These are phyloP conservation scores for Backusella psychrophila DNA, from an alignment of 192 early-diverging fungal genomes.

Conservation along the genomic window DNA sequence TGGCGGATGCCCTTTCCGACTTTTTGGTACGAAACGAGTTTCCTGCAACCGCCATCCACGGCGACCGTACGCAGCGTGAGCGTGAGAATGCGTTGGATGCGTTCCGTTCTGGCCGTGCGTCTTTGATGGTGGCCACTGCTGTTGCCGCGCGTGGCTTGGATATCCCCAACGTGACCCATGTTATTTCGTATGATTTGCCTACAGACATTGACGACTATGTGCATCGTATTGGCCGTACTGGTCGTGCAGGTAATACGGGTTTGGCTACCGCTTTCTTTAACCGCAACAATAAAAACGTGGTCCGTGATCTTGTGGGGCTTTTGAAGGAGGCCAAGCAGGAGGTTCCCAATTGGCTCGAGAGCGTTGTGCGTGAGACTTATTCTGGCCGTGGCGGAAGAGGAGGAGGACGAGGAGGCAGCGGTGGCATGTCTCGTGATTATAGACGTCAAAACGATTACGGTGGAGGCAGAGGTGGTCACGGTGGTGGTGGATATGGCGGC, in stretches of 20 bases:
- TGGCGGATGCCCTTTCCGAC: constrained; percentile 87
- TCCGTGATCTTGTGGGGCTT: constrained; percentile 82
- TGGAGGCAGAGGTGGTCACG: constrained; percentile 15
- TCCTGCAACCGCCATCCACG: constrained; percentile 96
- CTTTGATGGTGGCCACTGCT: constrained; percentile 94
- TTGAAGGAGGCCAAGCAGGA: constrained; percentile 95
- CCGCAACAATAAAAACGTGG: constrained; percentile 79
- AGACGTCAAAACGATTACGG: constrained; percentile 21
- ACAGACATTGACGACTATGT: constrained; percentile 97
- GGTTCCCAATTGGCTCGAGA: constrained; percentile 78
- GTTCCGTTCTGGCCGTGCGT: constrained; percentile 81
- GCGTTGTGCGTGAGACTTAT: constrained; percentile 59
- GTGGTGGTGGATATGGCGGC: background rate
- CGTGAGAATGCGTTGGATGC: constrained; percentile 87
- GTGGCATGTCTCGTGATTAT: constrained; percentile 6
- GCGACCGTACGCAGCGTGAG: constrained; percentile 93
- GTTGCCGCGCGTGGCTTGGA: constrained; percentile 96
- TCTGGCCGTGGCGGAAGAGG: constrained; percentile 22
- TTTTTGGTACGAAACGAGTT: constrained; percentile 73
- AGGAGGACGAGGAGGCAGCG: constrained; percentile 29
- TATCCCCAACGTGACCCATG: constrained; percentile 79
- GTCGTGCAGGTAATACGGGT: constrained; percentile 94
- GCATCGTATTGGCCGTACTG: constrained; percentile 98
- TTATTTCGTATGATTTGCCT: constrained; percentile 95
- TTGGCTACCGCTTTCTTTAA: constrained; percentile 95